Percentiles rank a stretch among this genome's conserved stretches.
These are phyloP conservation scores for Dalbergia oliveri DNA, from an alignment of 306 rosid species.

Conservation along the genomic window DNA sequence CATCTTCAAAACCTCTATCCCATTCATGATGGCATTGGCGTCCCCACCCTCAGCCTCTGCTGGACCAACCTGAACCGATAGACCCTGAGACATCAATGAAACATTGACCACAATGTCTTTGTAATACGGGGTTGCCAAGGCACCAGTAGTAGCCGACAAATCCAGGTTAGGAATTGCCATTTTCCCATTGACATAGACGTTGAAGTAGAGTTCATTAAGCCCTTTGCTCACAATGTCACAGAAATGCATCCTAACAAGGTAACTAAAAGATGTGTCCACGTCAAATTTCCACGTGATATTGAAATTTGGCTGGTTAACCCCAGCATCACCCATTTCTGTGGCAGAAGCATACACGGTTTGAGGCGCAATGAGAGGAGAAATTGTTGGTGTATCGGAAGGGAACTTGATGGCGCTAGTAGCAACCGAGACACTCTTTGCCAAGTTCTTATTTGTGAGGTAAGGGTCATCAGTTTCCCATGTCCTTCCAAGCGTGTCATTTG, in stretches of 20 bases:
- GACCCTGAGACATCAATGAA: constrained; percentile 45
- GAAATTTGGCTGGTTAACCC: constrained; percentile 21
- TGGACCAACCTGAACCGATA: constrained; percentile 47
- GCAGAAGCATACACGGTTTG: constrained; percentile 45
- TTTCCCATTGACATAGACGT: constrained; percentile 48
- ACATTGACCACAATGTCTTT: constrained; percentile 53
- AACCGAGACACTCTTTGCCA: constrained; percentile 28
- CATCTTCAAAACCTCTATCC: constrained; percentile 54
- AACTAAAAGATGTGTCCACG: constrained; percentile 29
- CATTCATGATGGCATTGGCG: constrained; percentile 49
- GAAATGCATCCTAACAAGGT: constrained; percentile 48
- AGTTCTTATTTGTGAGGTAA: constrained; percentile 22
- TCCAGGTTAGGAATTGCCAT: constrained; percentile 48
- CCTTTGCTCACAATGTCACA: constrained; percentile 47
- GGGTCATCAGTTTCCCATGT: constrained; percentile 47
- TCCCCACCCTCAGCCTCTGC: constrained; percentile 4
- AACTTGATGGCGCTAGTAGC: constrained; percentile 34
- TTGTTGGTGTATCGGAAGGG: constrained; percentile 5
- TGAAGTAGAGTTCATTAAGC: constrained; percentile 41
- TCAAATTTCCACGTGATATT: constrained; percentile 51
- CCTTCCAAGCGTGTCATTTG: constrained; percentile 45
- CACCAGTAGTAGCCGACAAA: constrained; percentile 38
- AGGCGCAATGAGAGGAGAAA: constrained; percentile 45
- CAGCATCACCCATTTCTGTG: constrained; percentile 43
- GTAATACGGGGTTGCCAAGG: constrained; percentile 45